These are phyloP conservation scores for Diaporthe nobilis DNA, from an alignment of 2,329 filamentous ascomycete genomes.

Conservation along the genomic window DNA sequence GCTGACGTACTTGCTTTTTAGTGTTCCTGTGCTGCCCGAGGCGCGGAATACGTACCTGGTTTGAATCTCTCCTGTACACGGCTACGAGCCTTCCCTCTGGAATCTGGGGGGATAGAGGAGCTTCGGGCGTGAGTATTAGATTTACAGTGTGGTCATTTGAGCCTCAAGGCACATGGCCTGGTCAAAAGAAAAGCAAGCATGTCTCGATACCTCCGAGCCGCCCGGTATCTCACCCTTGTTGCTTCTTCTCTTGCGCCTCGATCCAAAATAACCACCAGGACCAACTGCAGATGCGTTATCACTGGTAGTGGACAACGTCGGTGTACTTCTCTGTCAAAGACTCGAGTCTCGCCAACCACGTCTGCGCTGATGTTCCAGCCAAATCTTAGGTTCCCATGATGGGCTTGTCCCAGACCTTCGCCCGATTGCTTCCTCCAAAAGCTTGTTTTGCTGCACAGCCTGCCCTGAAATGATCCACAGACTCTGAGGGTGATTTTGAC, in stretches of 20 bases:
- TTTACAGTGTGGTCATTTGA: no score
- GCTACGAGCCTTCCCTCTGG: background rate
- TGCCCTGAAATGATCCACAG: background rate
- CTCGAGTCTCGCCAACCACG: background rate
- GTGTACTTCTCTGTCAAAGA: background rate
- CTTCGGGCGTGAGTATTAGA: background rate
- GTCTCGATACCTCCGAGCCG: background rate
- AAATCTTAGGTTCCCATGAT: no score
- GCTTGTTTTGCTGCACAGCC: background rate
- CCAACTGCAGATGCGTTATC: background rate
- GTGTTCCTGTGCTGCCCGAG: background rate
- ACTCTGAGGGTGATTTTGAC: background rate
- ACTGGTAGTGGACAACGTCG: background rate
- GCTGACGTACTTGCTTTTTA: background rate
- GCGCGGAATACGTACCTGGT: background rate
- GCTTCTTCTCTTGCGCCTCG: background rate
- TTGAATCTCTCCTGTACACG: no score
- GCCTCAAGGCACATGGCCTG: background rate
- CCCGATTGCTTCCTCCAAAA: background rate
- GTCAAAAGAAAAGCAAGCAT: background rate
- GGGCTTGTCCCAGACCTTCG: background rate
- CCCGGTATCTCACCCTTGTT: background rate
- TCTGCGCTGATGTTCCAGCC: background rate
- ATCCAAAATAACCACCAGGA: background rate
- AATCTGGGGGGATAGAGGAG: background rate